Base-by-base conservation (phyloP, 805 yeast genomes). In the Huiozyma sinensis region DNA sequence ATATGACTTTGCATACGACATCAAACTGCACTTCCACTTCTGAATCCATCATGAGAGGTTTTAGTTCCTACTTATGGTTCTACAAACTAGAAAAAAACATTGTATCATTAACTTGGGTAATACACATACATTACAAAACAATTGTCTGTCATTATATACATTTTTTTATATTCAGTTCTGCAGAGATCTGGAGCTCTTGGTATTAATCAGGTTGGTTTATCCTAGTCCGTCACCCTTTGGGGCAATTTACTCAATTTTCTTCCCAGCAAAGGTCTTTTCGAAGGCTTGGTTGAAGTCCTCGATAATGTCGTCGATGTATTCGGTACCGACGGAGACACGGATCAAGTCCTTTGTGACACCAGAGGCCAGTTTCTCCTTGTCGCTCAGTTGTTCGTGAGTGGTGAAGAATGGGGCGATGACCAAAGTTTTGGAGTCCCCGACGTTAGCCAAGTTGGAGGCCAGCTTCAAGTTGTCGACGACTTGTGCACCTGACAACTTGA, bases 351-450 rank as follows among this genome's bases (percentile, higher is more conserved):
- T 80, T 44, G 92, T 76, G 46, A 90, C 97, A 66, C 97, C 97
- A 41, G 94, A 73, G 10, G 82, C 78, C 36, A 67, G 45, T 68
- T 85, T 86, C 70, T 87, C 97, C 51, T 79, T 83, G 39, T 84
- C 87, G 36, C 70, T 65, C 59, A 90, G 75, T 70, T 92, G 97
- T 64, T 87, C 89, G 67, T 90, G 98, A 28, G 97, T 90, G 36
- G 97, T 92, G 67, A 76, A 87, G 74, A 82, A 89, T 52, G 98
- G 98, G 44, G 96, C 89, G 65, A 90, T 90, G 46, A 90, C 95
- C 61, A 90, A 75, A 38, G 97, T 86, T 71, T 90, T 92, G 41
- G 90, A 81, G 60, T 90, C 98, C 61, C 98, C 98, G 47, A 90
- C 97, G 58, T 90, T 90, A 41, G 98, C 97, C 61, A 92, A 77